Conservation (phyloP, 1,284 basidiomycete species). For the Tetrapyrgos nigripes region DNA sequence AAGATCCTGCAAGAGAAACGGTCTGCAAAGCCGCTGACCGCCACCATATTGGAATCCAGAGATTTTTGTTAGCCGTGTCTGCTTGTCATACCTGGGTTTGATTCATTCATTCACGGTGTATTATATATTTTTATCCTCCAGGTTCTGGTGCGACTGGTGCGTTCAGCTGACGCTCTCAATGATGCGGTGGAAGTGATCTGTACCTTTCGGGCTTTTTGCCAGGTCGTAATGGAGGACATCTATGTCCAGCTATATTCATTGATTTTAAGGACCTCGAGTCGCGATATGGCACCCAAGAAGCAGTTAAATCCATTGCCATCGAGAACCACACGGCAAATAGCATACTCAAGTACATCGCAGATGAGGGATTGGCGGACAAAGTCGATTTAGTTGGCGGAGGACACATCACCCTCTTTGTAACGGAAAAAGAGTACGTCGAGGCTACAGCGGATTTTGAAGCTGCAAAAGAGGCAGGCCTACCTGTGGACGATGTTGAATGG, state of each 20-base stretch:
- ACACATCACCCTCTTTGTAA: conserved; percentile 59
- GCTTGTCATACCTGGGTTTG: background rate
- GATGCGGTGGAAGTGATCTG: background rate
- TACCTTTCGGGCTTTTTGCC: background rate
- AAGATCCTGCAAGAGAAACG: conserved; percentile 35
- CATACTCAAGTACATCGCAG: conserved; percentile 57
- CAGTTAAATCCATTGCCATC: conserved; percentile 58
- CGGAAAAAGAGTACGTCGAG: conserved; percentile 46
- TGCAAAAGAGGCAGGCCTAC: conserved; percentile 59
- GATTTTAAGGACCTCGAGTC: conserved; percentile 48
- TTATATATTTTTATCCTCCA: conserved; percentile 30
- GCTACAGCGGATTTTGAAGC: conserved; percentile 55
- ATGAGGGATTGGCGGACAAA: conserved; percentile 46
- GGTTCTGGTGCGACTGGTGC: conserved; percentile 81
- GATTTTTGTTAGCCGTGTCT: conserved; percentile 69
- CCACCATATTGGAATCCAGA: conserved; percentile 75
- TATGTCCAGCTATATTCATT: conserved; percentile 58
- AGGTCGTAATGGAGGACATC: conserved; percentile 83
- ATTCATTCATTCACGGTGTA: conserved; percentile 2
- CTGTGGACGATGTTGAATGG: conserved; percentile 52
- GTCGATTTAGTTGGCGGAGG: conserved; percentile 72
- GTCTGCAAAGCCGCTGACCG: conserved; percentile 40
- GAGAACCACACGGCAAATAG: conserved; percentile 62
- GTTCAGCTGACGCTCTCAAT: conserved; percentile 12
- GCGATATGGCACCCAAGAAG: conserved; percentile 58